Conservation (phyloP, 2,329 filamentous ascomycete genomes). For the Epichloe bromicola region DNA sequence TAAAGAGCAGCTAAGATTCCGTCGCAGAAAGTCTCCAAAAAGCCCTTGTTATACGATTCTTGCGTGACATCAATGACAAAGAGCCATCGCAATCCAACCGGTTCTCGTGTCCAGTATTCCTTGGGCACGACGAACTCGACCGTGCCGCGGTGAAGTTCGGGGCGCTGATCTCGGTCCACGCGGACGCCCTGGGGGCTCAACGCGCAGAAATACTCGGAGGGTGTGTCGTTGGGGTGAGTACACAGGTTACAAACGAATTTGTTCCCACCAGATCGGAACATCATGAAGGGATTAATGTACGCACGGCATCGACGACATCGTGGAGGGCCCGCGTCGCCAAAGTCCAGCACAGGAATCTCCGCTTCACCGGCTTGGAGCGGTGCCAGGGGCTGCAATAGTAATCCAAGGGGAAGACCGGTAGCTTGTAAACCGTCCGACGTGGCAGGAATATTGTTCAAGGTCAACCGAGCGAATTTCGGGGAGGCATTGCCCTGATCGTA, state of each 20-base stretch:
- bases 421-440: constrained; percentile 65
- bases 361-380: constrained; percentile 71
- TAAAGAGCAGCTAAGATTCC: constrained; percentile 80
- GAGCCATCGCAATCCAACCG: constrained; percentile 73
- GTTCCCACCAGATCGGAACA: constrained; percentile 84
- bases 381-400: constrained; percentile 81
- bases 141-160: constrained; percentile 80
- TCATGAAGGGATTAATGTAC: constrained; percentile 99
- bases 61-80: constrained; percentile 92
- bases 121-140: constrained; percentile 96
- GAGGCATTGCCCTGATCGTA: constrained; percentile 94
- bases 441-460: constrained; percentile 83
- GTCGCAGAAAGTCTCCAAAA: constrained; percentile 79
- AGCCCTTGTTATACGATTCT: constrained; percentile 82
- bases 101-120: constrained; percentile 96
- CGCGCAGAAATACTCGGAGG: constrained; percentile 84
- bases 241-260: constrained; percentile 98
- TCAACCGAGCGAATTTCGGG: constrained; percentile 89
- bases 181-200: constrained; percentile 77
- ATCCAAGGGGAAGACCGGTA: constrained; percentile 74
- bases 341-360: constrained; percentile 84
- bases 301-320: constrained; percentile 85
- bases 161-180: constrained; percentile 76
- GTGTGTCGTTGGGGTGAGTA: constrained; percentile 89
- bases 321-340: constrained; percentile 81